Evolutionary conservation across 2,329 filamentous ascomycete genomes (phyloP).

Genomic region (Cercospora nicotianae): DNA sequence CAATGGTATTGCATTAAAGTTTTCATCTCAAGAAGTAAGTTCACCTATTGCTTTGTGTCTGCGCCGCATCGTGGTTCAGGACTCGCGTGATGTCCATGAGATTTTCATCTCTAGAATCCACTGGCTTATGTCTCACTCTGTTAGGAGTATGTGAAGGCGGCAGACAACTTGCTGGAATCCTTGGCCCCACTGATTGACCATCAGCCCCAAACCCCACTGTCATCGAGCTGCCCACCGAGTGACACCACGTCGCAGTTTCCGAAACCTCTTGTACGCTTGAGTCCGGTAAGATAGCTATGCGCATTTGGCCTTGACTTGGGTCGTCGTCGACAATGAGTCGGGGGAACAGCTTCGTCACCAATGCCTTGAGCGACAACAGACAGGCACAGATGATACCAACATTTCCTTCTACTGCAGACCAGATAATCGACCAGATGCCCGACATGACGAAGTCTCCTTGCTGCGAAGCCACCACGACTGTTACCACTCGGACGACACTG

Average conservation of each 20-base stretch:
- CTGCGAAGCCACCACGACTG: slow-evolving; percentile 26
- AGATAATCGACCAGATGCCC: slow-evolving; percentile 44
- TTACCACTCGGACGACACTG: slow-evolving; percentile 30
- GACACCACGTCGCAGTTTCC: neutral
- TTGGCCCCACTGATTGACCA: neutral
- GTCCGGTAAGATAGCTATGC: neutral
- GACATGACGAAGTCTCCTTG: slow-evolving; percentile 34
- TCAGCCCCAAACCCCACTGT: neutral
- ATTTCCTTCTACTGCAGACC: slow-evolving; percentile 47
- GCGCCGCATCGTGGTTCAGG: neutral
- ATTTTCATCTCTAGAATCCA: neutral
- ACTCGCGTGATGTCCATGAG: neutral
- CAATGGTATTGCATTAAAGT: neutral
- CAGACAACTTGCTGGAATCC: neutral
- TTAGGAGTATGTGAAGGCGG: neutral
- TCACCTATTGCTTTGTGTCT: neutral
- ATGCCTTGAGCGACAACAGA: slow-evolving; percentile 46
- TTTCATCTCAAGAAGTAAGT: neutral
- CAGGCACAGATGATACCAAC: slow-evolving; percentile 49
- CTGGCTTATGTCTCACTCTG: neutral
- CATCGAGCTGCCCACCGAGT: neutral
- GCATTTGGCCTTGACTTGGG: neutral
- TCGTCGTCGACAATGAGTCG: slow-evolving; percentile 31
- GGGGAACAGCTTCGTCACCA: slow-evolving; percentile 42
- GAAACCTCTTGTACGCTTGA: neutral